These are phyloP conservation scores for Colletotrichum sp. DNA, from an alignment of 2,329 filamentous ascomycete species.

Conservation along the genomic window DNA sequence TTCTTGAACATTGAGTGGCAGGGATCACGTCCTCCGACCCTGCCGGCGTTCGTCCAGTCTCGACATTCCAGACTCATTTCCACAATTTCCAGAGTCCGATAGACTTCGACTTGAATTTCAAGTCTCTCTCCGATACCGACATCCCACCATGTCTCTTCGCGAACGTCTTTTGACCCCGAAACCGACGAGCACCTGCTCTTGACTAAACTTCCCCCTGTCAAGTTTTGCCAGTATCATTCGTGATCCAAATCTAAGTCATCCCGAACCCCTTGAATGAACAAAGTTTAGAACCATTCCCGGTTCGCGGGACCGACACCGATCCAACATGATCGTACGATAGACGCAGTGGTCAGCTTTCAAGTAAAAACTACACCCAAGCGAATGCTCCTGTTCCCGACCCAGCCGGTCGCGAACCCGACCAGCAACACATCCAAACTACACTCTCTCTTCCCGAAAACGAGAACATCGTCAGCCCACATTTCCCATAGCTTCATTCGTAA, in stretches of 20 bases:
- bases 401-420: background rate
- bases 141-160: accelerated
- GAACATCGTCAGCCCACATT: accelerated
- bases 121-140: background rate
- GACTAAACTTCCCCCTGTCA: background rate
- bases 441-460: too few species aligned
- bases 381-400: too few species aligned
- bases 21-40: background rate
- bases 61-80: background rate
- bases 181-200: accelerated
- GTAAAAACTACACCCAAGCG: too few species aligned
- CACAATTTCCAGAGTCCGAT: accelerated
- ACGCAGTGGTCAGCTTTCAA: too few species aligned
- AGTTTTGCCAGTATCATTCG: too few species aligned
- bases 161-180: accelerated
- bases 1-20: background rate
- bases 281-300: accelerated
- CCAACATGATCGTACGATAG: too few species aligned
- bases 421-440: too few species aligned
- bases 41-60: background rate
- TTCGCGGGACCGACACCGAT: too few species aligned
- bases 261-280: accelerated
- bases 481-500: background rate
- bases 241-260: too few species aligned
- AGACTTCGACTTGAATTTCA: accelerated